Evolutionary conservation across 768 basidiomycete species (phyloP), one percentile per base, ranked within the genome.

Genomic region (Leccinum olivaceopallidum): DNA sequence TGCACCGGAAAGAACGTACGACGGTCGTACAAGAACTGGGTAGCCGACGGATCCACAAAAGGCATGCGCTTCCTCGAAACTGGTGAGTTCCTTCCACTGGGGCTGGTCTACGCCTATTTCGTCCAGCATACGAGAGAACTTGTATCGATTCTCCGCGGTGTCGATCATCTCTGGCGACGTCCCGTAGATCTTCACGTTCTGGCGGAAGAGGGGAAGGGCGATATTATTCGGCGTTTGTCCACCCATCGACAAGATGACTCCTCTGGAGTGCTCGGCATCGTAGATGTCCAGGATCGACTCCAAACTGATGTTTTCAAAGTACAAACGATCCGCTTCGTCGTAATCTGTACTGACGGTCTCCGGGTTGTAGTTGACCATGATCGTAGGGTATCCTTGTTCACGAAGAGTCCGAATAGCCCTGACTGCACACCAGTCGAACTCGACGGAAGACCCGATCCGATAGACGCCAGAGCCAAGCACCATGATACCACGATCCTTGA

Each of bases 351-450:
- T 94, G 74, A 99, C 97, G 2, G 97, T 99, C 79, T 98, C 96
- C 14, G 96, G 97, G 75, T 99, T 98, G 78, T 98, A 98, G 79
- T 99, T 98, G 79, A 98, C 91, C 96, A 98, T 99, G 75, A 98
- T 86, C 85, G 79, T 28, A 63, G 92, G 93, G 53, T 94, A 78
- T 18, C 95, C 95, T 69, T 92, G 88, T n/a, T 96, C 92, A 64
- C 95, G 93, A 30, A 99, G 81, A 0, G 97, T 98, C 66, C 96
- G 81, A 72, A 98, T 98, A 34, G 95, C 94, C 53, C 95, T 89
- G 56, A 99, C 96, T 16, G 96, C 97, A 75, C 96, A 98, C 96
- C 96, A 99, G 73, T 98, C 96, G 77, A 99, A 98, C 78, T 99
- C 96, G 75, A 99, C 96, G 5, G 95, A 98, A 2, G 96, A 98